Base-by-base conservation (phyloP, 2,329 filamentous ascomycete species). In the Fusarium pininemorale region DNA sequence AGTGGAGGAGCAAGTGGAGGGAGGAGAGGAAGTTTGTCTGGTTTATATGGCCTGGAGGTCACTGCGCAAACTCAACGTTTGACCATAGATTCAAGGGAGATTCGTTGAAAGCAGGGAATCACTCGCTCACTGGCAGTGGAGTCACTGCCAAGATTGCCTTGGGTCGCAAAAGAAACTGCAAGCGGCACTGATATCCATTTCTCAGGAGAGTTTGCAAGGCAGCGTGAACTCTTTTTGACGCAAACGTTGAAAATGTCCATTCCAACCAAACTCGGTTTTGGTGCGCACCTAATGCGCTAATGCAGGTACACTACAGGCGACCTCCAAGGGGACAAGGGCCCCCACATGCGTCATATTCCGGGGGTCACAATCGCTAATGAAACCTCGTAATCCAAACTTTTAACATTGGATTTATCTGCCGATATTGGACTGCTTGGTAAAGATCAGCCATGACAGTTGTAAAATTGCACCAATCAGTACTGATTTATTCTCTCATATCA, bases 321-420 rank as follows among this genome's bases (percentile, higher is more conserved):
- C 50, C 38, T 47, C 35, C 35, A 62, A 38, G 39, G 35, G 38
- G 35, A 32, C 48, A 62, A 32, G 26, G 68, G 41, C 56, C 67
- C 56, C 69, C 67, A 67, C 62, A 59, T 63, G 55, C 67, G 67
- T 67, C 63, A 57, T 71, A 67, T 71, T 56, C 68, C 30, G 38
- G 67, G 67, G 67, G 66, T 70, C 47, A 66, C 47, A 70, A 48
- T 70, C 59, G 55, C 42, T 70, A 26, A 70, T 70, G 67, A 48
- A 70, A 70, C 66, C 66, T 70, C 50, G 35, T 26, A 58, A 55
- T 51, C 42, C 47, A 26, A 26, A 32, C 38, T 39, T 39, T 12
- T 63, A 44, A 41, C 26, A 57, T 55, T 28, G n/a, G 42, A 28
- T 41, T 39, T 45, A 59, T 70, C 51, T 70, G 53, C 66, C 60